phyloP scores from a whole-genome alignment of 108 stramenopile genomes.

The Skeletonema tropicum region DNA sequence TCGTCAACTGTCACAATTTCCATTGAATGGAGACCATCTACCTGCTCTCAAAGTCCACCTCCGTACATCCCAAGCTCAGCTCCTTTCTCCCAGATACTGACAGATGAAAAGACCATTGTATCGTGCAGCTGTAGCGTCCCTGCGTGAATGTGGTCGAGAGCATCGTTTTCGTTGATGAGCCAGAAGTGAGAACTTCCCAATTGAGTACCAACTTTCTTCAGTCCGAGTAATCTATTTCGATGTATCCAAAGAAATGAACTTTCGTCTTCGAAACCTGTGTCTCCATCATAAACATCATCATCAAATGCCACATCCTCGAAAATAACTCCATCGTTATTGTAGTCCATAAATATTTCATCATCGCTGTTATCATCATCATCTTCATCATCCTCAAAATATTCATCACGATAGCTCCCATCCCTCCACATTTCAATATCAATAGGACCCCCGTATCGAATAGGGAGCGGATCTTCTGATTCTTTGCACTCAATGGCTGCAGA shows the following conservation, averaged over 20 bases:
- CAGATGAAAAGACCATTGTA: slow-evolving; percentile 34
- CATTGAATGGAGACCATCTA: slow-evolving; percentile 29
- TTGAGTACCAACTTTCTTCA: slow-evolving; percentile 4
- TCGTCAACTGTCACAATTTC: slow-evolving; percentile 15
- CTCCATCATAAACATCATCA: slow-evolving; percentile 3
- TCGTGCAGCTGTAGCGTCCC: slow-evolving; percentile 24
- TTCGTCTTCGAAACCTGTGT: slow-evolving; percentile 6
- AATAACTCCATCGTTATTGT: slow-evolving; percentile 3
- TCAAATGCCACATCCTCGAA: slow-evolving; percentile 1
- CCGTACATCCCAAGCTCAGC: slow-evolving; percentile 21
- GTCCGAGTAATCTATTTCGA: slow-evolving; percentile 17
- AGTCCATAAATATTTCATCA: slow-evolving; percentile 28
- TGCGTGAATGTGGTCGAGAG: slow-evolving; percentile 24
- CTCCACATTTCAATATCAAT: slow-evolving; percentile 39
- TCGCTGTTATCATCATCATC: slow-evolving; percentile 6
- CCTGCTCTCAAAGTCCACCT: slow-evolving; percentile 40
- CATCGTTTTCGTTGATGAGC: slow-evolving; percentile 36
- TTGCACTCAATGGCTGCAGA: slow-evolving; percentile 34
- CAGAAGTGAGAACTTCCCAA: slow-evolving; percentile 27
- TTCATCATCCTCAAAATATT: slow-evolving; percentile 11
- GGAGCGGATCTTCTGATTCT: slow-evolving; percentile 21
- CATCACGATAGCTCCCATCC: slow-evolving; percentile 32
- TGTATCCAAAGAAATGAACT: slow-evolving; percentile 45
- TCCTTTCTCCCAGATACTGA: slow-evolving; percentile 48
- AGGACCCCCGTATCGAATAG: slow-evolving; percentile 41